Base-by-base conservation (phyloP, 2,329 filamentous ascomycete genomes). In the Aspergillus sergii region DNA sequence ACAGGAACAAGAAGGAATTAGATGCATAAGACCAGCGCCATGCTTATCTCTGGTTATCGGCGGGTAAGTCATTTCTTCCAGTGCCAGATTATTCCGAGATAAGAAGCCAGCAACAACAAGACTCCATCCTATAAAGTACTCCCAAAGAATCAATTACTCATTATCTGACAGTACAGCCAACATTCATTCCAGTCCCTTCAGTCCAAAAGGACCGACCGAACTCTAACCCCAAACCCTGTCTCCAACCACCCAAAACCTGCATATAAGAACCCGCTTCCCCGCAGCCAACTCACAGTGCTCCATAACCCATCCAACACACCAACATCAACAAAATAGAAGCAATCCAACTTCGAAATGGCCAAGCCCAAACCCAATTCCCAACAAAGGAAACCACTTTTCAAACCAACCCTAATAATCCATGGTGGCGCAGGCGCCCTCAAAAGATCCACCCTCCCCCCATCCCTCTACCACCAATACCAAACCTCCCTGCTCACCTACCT, bases 351-450 rank as follows among this genome's bases (percentile, higher is more conserved):
- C 23, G n/a, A 50, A 50, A 54, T 54, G 30, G 8, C 51, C 32
- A 7, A 41, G 23, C 28, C 26, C 11, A 16, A 36, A 9, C 53
- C 23, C 30, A 39, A 28, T 19, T 19, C 8, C 16, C 61, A 39
- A 57, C 62, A 4, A 10, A 21, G n/a, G 28, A 55, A 34, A 2
- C 39, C 55, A 23, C 65, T 57, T 8, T 81, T 80, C 67, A 78
- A 75, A 70, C 88, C 89, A 4, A 83, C 88, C 11, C 74, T 91
- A 36, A 89, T 91, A 72, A 86, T 92, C 71, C 89, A 92, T 71
- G 91, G 90, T 72, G 90, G 90, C 39, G 90, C 91, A 2, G 90
- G 90, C 55, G 89, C 90, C 72, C 88, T 92, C 68, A 83, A 82
- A 30, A 88, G 85, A 4, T 75, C 81, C 9, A 87, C 83, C 62